phyloP scores from a whole-genome alignment of 441 rosid genomes.

The Gossypium schwendimanii region DNA sequence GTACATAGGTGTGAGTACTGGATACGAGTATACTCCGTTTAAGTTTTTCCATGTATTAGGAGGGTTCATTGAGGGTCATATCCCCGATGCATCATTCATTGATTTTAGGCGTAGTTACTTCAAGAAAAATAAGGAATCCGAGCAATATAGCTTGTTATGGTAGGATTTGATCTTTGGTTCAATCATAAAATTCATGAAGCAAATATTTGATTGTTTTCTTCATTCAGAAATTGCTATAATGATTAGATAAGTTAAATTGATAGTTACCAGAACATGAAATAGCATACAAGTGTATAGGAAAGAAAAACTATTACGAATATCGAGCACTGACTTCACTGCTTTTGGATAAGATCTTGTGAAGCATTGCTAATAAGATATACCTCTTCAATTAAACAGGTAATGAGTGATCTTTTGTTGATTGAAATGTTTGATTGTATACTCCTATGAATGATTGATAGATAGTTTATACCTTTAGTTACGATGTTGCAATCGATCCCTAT shows the following conservation, averaged over 20 bases:
- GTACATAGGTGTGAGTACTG: background rate
- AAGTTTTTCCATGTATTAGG: background rate
- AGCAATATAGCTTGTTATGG: background rate
- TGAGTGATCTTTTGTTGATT: background rate
- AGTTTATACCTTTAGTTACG: background rate
- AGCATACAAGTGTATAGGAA: background rate
- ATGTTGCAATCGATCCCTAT: constrained; percentile 3
- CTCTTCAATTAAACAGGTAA: background rate
- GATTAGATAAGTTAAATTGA: background rate
- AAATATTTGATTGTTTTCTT: background rate
- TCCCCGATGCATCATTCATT: background rate
- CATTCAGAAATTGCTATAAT: background rate
- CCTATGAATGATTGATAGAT: background rate
- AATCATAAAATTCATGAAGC: background rate
- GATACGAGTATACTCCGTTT: background rate
- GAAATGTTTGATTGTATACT: background rate
- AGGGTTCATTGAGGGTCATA: background rate
- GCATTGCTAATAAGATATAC: background rate
- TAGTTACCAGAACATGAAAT: background rate
- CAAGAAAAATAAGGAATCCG: background rate
- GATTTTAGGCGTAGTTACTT: background rate
- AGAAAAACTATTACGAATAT: background rate
- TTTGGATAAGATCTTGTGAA: background rate
- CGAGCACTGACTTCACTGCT: background rate
- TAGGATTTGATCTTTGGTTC: background rate